A percentile compares a stretch with the other conserved stretches of the same genome.
These are phyloP conservation scores for Schwanniomyces etchellsii DNA, from an alignment of 1,139 yeast species.

Conservation along the genomic window DNA sequence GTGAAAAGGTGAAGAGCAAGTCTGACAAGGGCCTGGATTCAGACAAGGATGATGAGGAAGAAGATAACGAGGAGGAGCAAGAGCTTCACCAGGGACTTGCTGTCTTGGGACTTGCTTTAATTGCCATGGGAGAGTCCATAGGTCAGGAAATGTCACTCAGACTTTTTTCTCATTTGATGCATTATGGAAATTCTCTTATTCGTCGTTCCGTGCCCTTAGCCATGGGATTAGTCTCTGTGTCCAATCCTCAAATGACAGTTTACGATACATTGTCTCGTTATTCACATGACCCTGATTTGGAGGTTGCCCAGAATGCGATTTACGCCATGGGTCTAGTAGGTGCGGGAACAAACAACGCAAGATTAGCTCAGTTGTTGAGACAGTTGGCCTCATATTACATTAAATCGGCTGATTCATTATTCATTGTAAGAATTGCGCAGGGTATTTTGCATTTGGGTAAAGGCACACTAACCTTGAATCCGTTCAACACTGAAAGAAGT, in stretches of 20 bases:
- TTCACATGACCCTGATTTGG: constrained; percentile 92
- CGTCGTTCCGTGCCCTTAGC: constrained; percentile 96
- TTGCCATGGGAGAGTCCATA: constrained; percentile 97
- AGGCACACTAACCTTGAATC: constrained; percentile 85
- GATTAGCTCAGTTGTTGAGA: constrained; percentile 91
- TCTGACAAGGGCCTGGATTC: constrained; percentile 20
- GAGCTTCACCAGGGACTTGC: constrained; percentile 82
- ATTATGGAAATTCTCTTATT: constrained; percentile 88
- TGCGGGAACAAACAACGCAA: constrained; percentile 97
- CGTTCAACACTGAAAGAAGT: constrained; percentile 86
- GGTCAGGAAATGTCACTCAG: constrained; percentile 97
- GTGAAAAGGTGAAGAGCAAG: constrained; percentile 11
- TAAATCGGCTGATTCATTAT: constrained; percentile 84
- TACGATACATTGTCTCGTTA: constrained; percentile 94
- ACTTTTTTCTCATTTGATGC: constrained; percentile 96
- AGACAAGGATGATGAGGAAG: constrained; percentile 23
- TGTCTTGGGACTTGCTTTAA: constrained; percentile 88
- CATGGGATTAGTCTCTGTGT: constrained; percentile 89
- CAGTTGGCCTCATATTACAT: constrained; percentile 92
- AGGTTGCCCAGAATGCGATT: constrained; percentile 92
- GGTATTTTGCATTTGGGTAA: constrained; percentile 95
- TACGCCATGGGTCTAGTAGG: constrained; percentile 98
- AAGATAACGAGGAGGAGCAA: constrained; percentile 43
- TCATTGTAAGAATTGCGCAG: constrained; percentile 92
- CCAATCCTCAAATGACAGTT: constrained; percentile 96